phyloP scores from a whole-genome alignment of 2,329 filamentous ascomycete species.

The Juglanconis oblonga region DNA sequence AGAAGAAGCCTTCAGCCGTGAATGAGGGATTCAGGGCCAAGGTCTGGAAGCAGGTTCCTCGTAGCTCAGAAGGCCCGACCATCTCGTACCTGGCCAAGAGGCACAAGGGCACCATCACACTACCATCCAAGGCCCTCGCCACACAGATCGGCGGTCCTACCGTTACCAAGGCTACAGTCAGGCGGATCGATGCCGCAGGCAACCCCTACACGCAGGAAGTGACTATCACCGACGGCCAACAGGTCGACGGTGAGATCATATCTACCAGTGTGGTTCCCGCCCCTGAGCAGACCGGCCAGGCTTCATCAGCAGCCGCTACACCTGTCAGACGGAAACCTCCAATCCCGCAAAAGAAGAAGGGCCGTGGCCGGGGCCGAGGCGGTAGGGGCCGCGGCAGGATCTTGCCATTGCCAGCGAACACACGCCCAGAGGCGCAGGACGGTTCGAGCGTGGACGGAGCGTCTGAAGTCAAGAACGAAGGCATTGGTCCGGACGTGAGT shows the following conservation, averaged over 20 bases:
- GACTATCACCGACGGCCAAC: slow-evolving; percentile 74
- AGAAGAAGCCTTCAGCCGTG: slow-evolving; percentile 65
- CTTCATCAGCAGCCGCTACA: slow-evolving; percentile 39
- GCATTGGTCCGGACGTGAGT: slow-evolving; percentile 38
- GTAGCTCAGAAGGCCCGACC: slow-evolving; percentile 52
- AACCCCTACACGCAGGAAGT: slow-evolving; percentile 84
- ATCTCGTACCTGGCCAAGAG: slow-evolving; percentile 59
- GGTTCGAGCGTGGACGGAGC: slow-evolving; percentile 36
- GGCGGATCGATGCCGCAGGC: slow-evolving; percentile 72
- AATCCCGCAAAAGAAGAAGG: slow-evolving; percentile 73
- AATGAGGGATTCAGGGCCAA: slow-evolving; percentile 58
- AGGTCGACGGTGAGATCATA: slow-evolving; percentile 78
- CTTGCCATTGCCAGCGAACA: slow-evolving; percentile 32
- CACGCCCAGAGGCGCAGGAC: slow-evolving; percentile 30
- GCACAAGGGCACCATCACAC: slow-evolving; percentile 58
- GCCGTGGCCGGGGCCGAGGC: slow-evolving; percentile 65
- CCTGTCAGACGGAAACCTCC: slow-evolving; percentile 62
- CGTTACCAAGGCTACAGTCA: slow-evolving; percentile 76
- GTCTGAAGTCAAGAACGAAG: slow-evolving; percentile 36
- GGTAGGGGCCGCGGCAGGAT: slow-evolving; percentile 67
- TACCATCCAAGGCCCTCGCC: slow-evolving; percentile 50
- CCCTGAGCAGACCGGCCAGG: slow-evolving; percentile 55
- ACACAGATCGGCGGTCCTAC: slow-evolving; percentile 48
- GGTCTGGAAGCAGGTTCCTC: slow-evolving; percentile 60
- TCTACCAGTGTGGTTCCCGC: slow-evolving; percentile 54